Percentiles rank a stretch among this genome's conserved stretches.
phyloP scores from a whole-genome alignment of 805 yeast genomes.

The Wickerhamiella azymoides region DNA sequence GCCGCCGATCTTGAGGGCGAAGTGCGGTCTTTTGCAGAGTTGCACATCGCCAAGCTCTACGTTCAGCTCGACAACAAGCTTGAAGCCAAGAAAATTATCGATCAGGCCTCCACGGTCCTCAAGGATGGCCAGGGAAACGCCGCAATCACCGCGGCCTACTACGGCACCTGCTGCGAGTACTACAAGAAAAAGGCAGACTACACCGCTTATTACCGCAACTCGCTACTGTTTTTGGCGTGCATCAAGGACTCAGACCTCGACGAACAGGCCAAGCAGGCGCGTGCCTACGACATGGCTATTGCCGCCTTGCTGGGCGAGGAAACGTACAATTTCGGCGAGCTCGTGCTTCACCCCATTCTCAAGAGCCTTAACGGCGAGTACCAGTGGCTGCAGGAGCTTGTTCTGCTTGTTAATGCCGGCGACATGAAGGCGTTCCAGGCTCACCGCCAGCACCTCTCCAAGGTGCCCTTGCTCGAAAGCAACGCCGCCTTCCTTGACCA shows the following conservation, averaged over 20 bases:
- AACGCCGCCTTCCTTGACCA: slow-evolving; percentile 62
- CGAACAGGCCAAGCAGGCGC: slow-evolving; percentile 30
- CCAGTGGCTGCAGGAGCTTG: slow-evolving; percentile 58
- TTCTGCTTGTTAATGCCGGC: slow-evolving; percentile 64
- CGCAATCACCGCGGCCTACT: slow-evolving; percentile 69
- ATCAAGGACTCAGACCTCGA: slow-evolving; percentile 35
- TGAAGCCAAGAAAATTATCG: slow-evolving; percentile 56
- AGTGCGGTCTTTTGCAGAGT: slow-evolving; percentile 38
- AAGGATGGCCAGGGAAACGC: slow-evolving; percentile 41
- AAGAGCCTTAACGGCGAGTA: slow-evolving; percentile 36
- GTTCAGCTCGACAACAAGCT: slow-evolving; percentile 40
- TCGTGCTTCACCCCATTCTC: slow-evolving; percentile 78
- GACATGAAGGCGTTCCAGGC: slow-evolving; percentile 52
- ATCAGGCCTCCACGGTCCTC: slow-evolving; percentile 41
- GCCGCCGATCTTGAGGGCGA: slow-evolving; percentile 34
- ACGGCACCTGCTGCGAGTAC: slow-evolving; percentile 63
- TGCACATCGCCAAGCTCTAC: slow-evolving; percentile 65
- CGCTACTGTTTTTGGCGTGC: slow-evolving; percentile 71
- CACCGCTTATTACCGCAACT: slow-evolving; percentile 66
- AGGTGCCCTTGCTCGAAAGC: slow-evolving; percentile 42
- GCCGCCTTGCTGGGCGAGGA: slow-evolving; percentile 84
- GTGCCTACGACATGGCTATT: slow-evolving; percentile 65
- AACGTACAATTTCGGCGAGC: slow-evolving; percentile 91
- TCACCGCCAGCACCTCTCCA: slow-evolving; percentile 29
- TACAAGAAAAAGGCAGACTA: slow-evolving; percentile 65